phyloP scores from a whole-genome alignment of 345 rosid species.

The Draba incana region DNA sequence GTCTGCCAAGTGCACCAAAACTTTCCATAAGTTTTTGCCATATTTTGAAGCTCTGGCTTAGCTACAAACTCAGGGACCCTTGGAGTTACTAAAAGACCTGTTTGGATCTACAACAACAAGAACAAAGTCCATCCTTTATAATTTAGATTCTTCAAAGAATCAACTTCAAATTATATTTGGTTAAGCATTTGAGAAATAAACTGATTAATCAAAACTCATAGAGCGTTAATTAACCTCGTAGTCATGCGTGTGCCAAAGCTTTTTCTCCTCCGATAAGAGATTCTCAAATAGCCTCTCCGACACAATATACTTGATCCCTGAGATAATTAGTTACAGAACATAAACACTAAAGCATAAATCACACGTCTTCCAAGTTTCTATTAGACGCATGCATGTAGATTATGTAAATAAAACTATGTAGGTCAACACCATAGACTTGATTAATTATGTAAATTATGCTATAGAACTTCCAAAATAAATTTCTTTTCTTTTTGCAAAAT shows the following conservation, averaged over 20 bases:
- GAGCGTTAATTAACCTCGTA: conserved; percentile 51
- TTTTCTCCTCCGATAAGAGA: conserved; percentile 63
- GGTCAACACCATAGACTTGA: too few species aligned
- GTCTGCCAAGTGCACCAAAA: conserved; percentile 89
- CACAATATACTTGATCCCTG: conserved; percentile 73
- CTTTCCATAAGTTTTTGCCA: conserved; percentile 71
- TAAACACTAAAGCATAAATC: background rate
- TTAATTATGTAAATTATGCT: too few species aligned
- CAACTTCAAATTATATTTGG: background rate
- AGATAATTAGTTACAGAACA: background rate
- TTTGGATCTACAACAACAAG: conserved; percentile 48
- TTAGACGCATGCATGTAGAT: background rate
- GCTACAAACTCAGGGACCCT: conserved; percentile 61
- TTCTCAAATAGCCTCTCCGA: conserved; percentile 61
- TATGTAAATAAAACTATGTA: too few species aligned
- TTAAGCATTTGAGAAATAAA: background rate
- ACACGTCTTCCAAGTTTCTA: background rate
- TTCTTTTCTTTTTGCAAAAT: too few species aligned
- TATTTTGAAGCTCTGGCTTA: conserved; percentile 58
- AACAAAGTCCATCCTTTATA: background rate
- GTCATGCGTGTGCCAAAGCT: conserved; percentile 84
- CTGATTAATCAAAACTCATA: background rate
- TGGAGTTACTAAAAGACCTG: conserved; percentile 62
- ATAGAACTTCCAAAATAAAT: too few species aligned
- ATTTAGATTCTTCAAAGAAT: too few species aligned